Evolutionary conservation across 192 early-diverging fungal species (phyloP).

Genomic region (Backusella circina): DNA sequence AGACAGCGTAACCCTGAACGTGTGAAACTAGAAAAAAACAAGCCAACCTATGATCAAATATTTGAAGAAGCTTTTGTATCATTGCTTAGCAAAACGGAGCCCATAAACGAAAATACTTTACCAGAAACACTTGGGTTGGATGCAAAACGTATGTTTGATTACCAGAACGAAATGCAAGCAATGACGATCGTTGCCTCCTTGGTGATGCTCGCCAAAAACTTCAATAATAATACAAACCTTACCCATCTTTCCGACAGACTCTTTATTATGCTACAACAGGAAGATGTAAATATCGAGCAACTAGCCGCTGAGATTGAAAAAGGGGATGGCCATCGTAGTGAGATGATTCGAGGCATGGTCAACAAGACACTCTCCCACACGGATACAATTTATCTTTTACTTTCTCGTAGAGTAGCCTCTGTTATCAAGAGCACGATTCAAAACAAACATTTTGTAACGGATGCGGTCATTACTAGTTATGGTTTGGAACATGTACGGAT

Average conservation of each 20-base stretch:
- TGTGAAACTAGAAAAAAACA: not conserved
- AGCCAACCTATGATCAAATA: not conserved
- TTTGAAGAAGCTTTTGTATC: constrained; percentile 19
- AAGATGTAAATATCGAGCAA: constrained; percentile 25
- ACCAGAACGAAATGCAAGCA: constrained; percentile 73
- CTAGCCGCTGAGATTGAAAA: constrained; percentile 30
- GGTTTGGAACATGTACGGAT: constrained; percentile 26
- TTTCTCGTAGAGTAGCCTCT: constrained; percentile 33
- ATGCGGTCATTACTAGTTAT: constrained; percentile 29
- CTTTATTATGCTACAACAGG: constrained; percentile 24
- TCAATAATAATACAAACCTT: constrained; percentile 9
- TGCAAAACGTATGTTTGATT: constrained; percentile 52
- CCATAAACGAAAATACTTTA: not conserved
- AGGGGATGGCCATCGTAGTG: not conserved
- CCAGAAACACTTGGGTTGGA: constrained; percentile 76
- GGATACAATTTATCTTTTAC: constrained; percentile 36
- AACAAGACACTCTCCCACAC: constrained; percentile 40
- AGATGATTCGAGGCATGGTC: constrained; percentile 40
- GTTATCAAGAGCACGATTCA: constrained; percentile 32
- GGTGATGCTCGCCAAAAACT: constrained; percentile 68
- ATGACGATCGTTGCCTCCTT: constrained; percentile 64
- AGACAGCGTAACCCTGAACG: not conserved
- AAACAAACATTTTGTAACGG: constrained; percentile 22
- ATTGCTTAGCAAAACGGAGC: not conserved
- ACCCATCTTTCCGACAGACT: constrained; percentile 17